A percentile compares a stretch with the other conserved stretches of the same genome.
phyloP scores from a whole-genome alignment of 179 eudicot genomes.

The Beta corolliflora region DNA sequence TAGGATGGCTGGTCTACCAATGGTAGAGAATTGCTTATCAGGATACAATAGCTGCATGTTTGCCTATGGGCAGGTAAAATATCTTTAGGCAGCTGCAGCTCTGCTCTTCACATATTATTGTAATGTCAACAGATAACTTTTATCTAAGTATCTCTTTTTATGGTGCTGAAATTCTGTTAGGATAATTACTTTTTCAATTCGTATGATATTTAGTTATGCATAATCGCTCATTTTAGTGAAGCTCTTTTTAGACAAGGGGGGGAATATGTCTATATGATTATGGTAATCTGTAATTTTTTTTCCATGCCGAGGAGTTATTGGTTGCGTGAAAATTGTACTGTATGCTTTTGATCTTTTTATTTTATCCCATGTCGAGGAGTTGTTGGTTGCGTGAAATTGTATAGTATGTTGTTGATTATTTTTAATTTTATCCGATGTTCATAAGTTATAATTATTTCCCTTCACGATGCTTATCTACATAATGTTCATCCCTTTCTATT shows the following conservation, averaged over 20 bases:
- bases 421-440: no score
- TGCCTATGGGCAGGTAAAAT: constrained; percentile 95
- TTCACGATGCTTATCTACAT: neutral
- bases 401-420: no score
- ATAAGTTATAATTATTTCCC: neutral
- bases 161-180: neutral
- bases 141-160: neutral
- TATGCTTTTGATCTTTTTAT: no score
- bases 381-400: no score
- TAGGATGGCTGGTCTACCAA: constrained; percentile 92
- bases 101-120: neutral
- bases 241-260: neutral
- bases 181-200: neutral
- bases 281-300: no score
- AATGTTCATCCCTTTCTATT: neutral
- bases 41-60: constrained; percentile 98
- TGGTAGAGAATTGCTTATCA: constrained; percentile 97
- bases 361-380: neutral
- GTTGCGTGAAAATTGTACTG: neutral
- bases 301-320: no score
- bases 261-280: no score
- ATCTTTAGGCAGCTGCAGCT: neutral
- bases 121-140: neutral
- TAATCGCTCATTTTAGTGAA: neutral
- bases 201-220: neutral